Evolutionary conservation across 2,329 filamentous ascomycete genomes (phyloP).

Genomic region (Alternaria tenuissima): DNA sequence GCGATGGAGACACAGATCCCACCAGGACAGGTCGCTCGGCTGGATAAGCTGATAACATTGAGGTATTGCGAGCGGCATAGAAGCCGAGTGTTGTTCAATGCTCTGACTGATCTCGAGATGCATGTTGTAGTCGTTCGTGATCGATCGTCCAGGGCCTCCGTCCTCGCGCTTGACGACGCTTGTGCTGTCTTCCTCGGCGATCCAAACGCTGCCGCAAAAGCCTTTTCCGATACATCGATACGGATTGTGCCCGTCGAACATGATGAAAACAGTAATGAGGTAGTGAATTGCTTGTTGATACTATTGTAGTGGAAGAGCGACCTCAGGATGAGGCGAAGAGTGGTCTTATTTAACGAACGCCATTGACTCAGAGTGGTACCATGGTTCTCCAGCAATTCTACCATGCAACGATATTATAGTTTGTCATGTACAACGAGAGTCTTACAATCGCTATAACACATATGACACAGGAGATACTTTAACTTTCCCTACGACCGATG

Average conservation of each 20-base stretch:
- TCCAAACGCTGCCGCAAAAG: constrained; percentile 29
- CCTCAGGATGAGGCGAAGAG: neutral
- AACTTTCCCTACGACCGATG: neutral
- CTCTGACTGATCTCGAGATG: constrained; percentile 18
- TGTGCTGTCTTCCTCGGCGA: constrained; percentile 14
- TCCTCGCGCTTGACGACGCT: constrained; percentile 30
- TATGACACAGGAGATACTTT: neutral
- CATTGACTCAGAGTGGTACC: neutral
- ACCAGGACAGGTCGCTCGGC: no score
- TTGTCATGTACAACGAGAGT: neutral
- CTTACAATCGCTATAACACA: neutral
- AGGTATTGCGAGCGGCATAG: neutral
- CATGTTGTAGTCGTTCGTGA: constrained; percentile 30
- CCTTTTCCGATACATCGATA: constrained; percentile 30
- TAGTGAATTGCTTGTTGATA: no score
- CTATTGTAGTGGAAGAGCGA: no score
- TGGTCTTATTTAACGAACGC: neutral
- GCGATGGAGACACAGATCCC: neutral
- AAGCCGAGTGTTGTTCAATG: constrained; percentile 3
- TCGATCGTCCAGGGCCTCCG: constrained; percentile 24
- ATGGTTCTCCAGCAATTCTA: neutral
- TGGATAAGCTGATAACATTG: neutral
- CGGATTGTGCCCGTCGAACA: neutral
- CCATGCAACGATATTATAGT: neutral
- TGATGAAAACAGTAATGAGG: neutral